phyloP scores from a whole-genome alignment of 73 alveolate species.

The Paramecium tetraurelia region DNA sequence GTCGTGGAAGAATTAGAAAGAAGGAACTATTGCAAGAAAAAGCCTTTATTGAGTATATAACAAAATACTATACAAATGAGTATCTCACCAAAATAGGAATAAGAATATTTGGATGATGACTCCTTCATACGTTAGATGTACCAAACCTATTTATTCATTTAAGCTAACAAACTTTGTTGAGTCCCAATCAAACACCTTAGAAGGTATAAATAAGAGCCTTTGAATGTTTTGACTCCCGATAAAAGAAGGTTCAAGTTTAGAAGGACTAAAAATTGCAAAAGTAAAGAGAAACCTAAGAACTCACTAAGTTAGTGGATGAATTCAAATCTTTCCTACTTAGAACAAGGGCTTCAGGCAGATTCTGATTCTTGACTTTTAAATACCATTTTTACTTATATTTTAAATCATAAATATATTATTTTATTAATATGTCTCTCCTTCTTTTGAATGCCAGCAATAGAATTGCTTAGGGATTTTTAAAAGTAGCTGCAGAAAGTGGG shows the following conservation, averaged over 20 bases:
- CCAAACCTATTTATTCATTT: background rate
- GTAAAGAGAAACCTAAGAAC: background rate
- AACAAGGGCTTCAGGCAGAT: background rate
- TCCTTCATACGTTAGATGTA: constrained; percentile 7
- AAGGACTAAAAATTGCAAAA: background rate
- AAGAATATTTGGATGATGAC: background rate
- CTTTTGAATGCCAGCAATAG: constrained; percentile 10
- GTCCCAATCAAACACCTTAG: background rate
- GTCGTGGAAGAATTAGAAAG: background rate
- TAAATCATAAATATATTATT: background rate
- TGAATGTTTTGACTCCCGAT: background rate
- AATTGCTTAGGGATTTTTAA: background rate
- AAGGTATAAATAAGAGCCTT: background rate
- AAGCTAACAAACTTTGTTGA: background rate
- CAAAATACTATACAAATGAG: background rate
- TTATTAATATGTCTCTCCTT: background rate
- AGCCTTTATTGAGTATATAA: background rate
- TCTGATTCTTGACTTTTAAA: background rate
- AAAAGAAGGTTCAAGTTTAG: background rate
- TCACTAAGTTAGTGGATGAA: background rate
- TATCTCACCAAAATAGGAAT: background rate
- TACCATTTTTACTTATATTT: background rate
- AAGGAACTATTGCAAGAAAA: background rate
- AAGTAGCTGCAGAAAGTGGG: background rate
- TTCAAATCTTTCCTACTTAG: background rate